Base-by-base conservation (phyloP, 805 yeast genomes). In the Candida caryicola region DNA sequence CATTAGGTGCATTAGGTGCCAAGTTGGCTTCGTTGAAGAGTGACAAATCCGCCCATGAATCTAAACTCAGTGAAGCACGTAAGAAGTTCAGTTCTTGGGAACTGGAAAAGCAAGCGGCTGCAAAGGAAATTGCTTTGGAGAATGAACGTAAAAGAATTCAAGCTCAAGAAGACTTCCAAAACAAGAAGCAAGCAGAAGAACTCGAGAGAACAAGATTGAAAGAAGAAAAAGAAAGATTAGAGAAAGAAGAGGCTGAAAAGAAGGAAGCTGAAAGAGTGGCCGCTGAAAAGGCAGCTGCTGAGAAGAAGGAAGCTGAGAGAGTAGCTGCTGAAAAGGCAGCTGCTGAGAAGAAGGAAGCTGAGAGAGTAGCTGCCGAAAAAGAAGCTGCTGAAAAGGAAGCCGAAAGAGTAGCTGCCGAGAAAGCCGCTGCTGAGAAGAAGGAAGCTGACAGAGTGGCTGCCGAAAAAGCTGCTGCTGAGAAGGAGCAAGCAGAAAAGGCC, bases 1-100 rank as follows among this genome's bases (percentile, higher is more conserved):
- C 69, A 33, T 62, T 75, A 17, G 67, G 65, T 31, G 70, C 73
- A 2, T 77, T 71, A 50, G 58, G 69, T 17, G 60, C 74, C 21
- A 71, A 71, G 45, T 59, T 75, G 41, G 48, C 58, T 10, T 41
- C 55, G 23, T 60, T 75, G 49, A 55, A 56, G 29, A 37, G 59
- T 27, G 77, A 67, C 27, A 69, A 66, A 47, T 66, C 61, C 26
- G 51, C 45, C 18, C 60, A 75, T 39, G 47, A 50, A 2, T 35
- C 43, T 1, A 64, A 74, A 46, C 64, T 72, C 39, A 49, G 46
- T 15, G 66, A 60, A 6, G 80, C 81, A 14, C 59, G 66, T 45
- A 52, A 66, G 31, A 57, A 73, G 32, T 59, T 52, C 36, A 39
- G 47, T 18, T 55, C 55, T 15, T 77, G 81, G 81, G 65, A 68